Base-by-base conservation (phyloP, 805 yeast genomes). In the Candida germanica region DNA sequence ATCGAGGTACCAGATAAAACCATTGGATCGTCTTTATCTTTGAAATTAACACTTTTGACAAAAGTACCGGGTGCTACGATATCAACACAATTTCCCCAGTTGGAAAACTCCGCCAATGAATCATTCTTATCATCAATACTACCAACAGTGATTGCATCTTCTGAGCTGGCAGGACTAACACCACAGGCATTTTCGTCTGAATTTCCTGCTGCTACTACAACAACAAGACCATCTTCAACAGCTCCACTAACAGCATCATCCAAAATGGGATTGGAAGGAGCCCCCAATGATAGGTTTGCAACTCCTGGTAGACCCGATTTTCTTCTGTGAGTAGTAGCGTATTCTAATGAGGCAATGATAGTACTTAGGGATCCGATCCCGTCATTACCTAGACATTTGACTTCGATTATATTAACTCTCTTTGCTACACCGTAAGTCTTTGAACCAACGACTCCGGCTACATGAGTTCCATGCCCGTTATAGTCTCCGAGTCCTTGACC, bases 31-130 rank as follows among this genome's bases (percentile, higher is more conserved):
- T 21, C 17, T 7, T 15, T 29, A 15, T 55, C 47, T 21, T 51
- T 46, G 26, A 63, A 64, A 8, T 75, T 66, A 10, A 82, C 66
- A 36, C 89, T 81, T 18, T 67, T 62, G 3, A 87, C 81, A 11
- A 65, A 63, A 0, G 80, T 80, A 0, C 98, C 98, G 31, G 91
- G 77, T 0, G 96, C 87, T 59, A 85, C 83, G 1, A 87, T 68
- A 51, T 87, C 87, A 6, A 89, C 94, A 58, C 97, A 91, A n/a
- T 69, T 66, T 0, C 98, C 97, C 88, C 89, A 86, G 53, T 91
- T 89, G n/a, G 93, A 76, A 50, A 91, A 89, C 9, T 72, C 52
- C 0, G 97, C 94, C 23, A 88, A 66, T 3, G 67, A 48, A 48
- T 87, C 95, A 5, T 69, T 70, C 13, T 71, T 53, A 53, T 86